Percentiles rank a stretch among this genome's conserved stretches.
These are phyloP conservation scores for Corymbia maculata DNA, from an alignment of 345 rosid species.

Conservation along the genomic window DNA sequence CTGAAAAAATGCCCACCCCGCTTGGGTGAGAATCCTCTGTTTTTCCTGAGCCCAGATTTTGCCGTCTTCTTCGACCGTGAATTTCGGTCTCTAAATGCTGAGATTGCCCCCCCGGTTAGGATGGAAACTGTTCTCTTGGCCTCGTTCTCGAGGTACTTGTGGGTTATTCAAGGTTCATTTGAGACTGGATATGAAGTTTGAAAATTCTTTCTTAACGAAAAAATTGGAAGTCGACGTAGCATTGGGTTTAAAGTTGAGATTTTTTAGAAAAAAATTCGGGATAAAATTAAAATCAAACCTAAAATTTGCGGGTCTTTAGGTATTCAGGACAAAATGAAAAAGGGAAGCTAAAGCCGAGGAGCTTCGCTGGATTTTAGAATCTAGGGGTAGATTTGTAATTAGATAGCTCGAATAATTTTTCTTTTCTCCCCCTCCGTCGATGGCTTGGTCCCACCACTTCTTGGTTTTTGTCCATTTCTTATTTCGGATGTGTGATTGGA, in stretches of 20 bases:
- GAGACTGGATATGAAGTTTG: too few relatives aligned
- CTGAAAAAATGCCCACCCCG: accelerated
- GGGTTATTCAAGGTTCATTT: too few relatives aligned
- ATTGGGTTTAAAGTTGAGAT: too few relatives aligned
- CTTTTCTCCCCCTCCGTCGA: accelerated
- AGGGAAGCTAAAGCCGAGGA: background rate
- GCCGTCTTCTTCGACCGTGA: background rate
- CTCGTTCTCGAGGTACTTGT: too few relatives aligned
- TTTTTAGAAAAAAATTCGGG: too few relatives aligned
- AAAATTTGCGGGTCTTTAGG: too few relatives aligned
- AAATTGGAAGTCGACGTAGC: too few relatives aligned
- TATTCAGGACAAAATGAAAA: background rate
- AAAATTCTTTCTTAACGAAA: too few relatives aligned
- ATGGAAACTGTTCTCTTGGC: too few relatives aligned
- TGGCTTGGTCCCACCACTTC: too few relatives aligned
- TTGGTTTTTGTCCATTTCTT: background rate
- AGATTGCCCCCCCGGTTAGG: background rate
- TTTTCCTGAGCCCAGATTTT: background rate
- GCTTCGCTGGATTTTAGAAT: background rate
- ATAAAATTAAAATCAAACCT: accelerated
- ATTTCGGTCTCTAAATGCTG: background rate
- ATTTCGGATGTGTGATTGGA: background rate
- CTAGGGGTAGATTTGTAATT: background rate
- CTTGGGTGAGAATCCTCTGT: background rate
- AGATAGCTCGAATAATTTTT: background rate